phyloP scores from a whole-genome alignment of 495 filamentous ascomycete species.

The Annulohypoxylon nitens region DNA sequence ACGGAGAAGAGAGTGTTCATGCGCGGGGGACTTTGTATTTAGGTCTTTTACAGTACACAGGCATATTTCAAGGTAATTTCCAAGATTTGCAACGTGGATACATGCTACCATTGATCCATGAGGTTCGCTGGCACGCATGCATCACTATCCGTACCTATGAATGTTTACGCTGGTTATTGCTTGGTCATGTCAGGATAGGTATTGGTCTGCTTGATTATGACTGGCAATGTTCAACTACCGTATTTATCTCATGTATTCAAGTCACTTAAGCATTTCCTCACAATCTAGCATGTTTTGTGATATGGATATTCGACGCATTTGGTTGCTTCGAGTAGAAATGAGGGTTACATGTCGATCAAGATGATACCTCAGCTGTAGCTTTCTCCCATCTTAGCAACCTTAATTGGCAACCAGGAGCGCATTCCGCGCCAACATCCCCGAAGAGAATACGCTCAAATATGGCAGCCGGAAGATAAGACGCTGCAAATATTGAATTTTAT shows the following conservation, averaged over 20 bases:
- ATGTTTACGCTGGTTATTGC: neutral
- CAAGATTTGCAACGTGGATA: too few species aligned
- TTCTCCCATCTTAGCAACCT: neutral
- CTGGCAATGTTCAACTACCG: neutral
- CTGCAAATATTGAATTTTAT: neutral
- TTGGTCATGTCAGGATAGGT: neutral
- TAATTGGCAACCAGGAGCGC: constrained; percentile 22
- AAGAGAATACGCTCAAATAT: neutral
- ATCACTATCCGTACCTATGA: neutral
- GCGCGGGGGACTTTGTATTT: neutral
- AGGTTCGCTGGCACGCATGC: neutral
- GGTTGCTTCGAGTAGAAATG: constrained; percentile 6
- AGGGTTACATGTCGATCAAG: constrained; percentile 32
- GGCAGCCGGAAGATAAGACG: neutral
- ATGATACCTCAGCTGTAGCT: constrained; percentile 19
- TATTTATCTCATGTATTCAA: neutral
- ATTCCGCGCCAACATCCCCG: constrained; percentile 12
- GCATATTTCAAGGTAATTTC: neutral
- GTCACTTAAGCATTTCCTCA: neutral
- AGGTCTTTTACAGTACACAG: neutral
- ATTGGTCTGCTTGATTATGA: neutral
- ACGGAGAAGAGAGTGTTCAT: neutral
- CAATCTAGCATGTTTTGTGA: neutral
- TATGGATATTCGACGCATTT: neutral
- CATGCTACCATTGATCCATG: too few species aligned